These are phyloP conservation scores for Trichoderma aggressivum DNA, from an alignment of 2,329 filamentous ascomycete genomes.

Conservation along the genomic window DNA sequence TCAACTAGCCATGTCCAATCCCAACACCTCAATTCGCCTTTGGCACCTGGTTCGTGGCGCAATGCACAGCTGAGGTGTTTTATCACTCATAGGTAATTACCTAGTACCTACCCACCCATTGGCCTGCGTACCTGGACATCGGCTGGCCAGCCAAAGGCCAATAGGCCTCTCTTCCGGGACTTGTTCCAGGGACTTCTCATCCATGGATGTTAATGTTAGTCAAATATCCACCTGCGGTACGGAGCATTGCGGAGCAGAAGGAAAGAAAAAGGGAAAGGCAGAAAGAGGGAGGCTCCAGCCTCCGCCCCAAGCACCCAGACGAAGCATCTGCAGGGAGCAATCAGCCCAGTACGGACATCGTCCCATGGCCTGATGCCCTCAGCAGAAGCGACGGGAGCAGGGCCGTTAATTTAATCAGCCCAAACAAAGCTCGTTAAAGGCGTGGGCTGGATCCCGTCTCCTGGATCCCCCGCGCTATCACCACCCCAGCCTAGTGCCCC, in stretches of 20 bases:
- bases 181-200: neutral
- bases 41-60: neutral
- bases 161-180: neutral
- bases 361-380: slow-evolving; percentile 5
- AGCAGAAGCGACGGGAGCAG: neutral
- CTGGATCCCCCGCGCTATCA: neutral
- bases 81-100: neutral
- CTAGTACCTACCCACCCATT: neutral
- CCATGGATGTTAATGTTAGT: neutral
- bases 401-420: slow-evolving; percentile 8
- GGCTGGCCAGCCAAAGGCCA: neutral
- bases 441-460: neutral
- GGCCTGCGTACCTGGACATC: neutral
- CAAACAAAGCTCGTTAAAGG: neutral
- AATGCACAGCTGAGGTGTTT: neutral
- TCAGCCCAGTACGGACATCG: neutral
- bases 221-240: neutral
- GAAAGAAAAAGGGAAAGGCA: neutral
- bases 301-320: neutral
- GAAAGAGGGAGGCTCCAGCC: neutral
- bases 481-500: neutral
- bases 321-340: neutral
- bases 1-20: neutral
- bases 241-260: neutral
- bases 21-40: neutral